These are phyloP conservation scores for Umbelopsis sp. DNA, from an alignment of 192 early-diverging fungal genomes.

Conservation along the genomic window DNA sequence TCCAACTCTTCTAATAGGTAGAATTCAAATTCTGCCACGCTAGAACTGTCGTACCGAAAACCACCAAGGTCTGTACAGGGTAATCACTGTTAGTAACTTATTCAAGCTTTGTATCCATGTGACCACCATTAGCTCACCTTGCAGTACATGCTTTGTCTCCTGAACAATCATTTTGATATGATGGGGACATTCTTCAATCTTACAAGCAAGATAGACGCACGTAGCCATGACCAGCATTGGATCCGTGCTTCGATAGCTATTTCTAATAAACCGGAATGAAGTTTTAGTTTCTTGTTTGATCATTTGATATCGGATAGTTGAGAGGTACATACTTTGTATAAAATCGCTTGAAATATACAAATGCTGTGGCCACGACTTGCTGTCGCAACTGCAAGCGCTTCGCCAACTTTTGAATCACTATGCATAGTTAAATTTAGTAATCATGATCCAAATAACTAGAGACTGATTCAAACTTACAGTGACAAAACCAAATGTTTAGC, in stretches of 20 bases:
- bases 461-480: conserved; percentile 46
- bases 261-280: conserved; percentile 50
- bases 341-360: conserved; percentile 89
- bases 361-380: conserved; percentile 81
- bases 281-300: neutral
- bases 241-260: conserved; percentile 73
- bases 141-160: conserved; percentile 50
- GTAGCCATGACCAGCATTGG: conserved; percentile 78
- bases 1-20: conserved; percentile 90
- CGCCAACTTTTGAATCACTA: conserved; percentile 81
- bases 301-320: neutral
- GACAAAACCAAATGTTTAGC: conserved; percentile 67
- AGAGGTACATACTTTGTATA: conserved; percentile 71
- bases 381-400: conserved; percentile 74
- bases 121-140: conserved; percentile 24
- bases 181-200: conserved; percentile 82
- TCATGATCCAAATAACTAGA: conserved; percentile 4
- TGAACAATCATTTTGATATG: conserved; percentile 61
- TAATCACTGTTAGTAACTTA: neutral
- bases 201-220: conserved; percentile 87
- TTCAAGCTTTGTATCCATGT: neutral
- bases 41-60: conserved; percentile 69
- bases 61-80: conserved; percentile 44
- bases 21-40: conserved; percentile 92
- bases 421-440: neutral